phyloP scores from a whole-genome alignment of 2,329 filamentous ascomycete species.

The Spiromastix sp. region DNA sequence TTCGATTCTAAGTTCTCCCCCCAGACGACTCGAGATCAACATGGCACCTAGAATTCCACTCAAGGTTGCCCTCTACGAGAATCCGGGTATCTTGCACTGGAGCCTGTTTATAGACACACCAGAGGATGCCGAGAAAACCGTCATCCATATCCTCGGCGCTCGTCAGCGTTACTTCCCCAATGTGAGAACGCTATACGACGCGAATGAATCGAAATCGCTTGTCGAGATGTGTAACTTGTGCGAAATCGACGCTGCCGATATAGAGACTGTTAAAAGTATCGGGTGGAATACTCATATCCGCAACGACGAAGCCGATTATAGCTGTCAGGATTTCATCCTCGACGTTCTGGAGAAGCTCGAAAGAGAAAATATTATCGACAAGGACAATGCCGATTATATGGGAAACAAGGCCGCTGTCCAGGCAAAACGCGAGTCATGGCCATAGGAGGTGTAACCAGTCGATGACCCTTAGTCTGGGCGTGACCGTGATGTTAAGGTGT shows the following conservation, averaged over 20 bases:
- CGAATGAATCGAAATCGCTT: background rate
- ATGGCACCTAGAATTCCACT: constrained; percentile 4
- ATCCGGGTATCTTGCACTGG: constrained; percentile 8
- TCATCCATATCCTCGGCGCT: constrained; percentile 6
- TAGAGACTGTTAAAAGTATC: background rate
- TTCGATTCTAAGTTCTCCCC: no score
- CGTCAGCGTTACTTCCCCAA: constrained; percentile 1
- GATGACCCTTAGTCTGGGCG: no score
- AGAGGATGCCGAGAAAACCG: constrained; percentile 1
- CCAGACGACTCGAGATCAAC: no score
- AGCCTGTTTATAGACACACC: constrained; percentile 5
- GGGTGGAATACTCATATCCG: background rate
- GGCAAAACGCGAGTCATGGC: constrained; percentile 7
- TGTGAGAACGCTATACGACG: background rate
- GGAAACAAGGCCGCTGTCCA: background rate
- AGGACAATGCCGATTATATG: background rate
- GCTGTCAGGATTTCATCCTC: constrained; percentile 3
- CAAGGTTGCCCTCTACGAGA: constrained; percentile 5
- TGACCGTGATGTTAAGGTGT: no score
- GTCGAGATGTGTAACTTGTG: background rate
- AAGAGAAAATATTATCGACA: background rate
- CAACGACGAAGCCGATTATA: constrained; percentile 2
- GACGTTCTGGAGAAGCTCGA: constrained; percentile 3
- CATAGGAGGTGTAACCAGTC: constrained; percentile 3
- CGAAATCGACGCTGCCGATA: background rate